A percentile compares a stretch with the other conserved stretches of the same genome.
Evolutionary conservation across 2,329 filamentous ascomycete genomes (phyloP).

Genomic region (Parafenestella ontariensis): DNA sequence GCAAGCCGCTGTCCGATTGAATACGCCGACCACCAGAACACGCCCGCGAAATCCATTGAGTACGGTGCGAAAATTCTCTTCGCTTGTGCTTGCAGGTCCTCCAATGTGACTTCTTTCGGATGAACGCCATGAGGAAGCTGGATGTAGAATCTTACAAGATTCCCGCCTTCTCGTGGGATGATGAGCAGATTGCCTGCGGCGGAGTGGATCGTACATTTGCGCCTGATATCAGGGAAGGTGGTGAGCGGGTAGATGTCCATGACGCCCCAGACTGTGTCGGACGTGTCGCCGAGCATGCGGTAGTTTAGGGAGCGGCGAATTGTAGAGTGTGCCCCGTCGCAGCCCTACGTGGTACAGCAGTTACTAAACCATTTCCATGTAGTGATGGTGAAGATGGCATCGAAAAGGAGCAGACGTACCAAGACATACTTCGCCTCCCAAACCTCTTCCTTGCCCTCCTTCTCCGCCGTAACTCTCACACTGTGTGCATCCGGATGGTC

Average conservation of each 20-base stretch:
- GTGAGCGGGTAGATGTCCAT: slow-evolving; percentile 61
- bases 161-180: slow-evolving; percentile 62
- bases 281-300: slow-evolving; percentile 66
- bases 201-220: slow-evolving; percentile 58
- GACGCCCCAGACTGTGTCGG: slow-evolving; percentile 65
- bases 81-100: slow-evolving; percentile 62
- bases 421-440: slow-evolving; percentile 50
- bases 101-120: slow-evolving; percentile 60
- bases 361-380: neutral
- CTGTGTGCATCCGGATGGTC: slow-evolving; percentile 40
- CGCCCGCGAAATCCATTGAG: slow-evolving; percentile 61
- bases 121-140: slow-evolving; percentile 61
- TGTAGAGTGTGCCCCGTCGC: slow-evolving; percentile 61
- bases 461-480: slow-evolving; percentile 43
- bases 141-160: slow-evolving; percentile 68
- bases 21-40: slow-evolving; percentile 76
- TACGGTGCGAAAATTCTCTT: slow-evolving; percentile 63
- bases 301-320: slow-evolving; percentile 60
- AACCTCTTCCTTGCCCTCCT: slow-evolving; percentile 34
- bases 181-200: slow-evolving; percentile 56
- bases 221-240: slow-evolving; percentile 59
- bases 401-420: slow-evolving; percentile 23
- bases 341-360: slow-evolving; percentile 43
- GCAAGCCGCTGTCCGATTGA: slow-evolving; percentile 75
- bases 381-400: slow-evolving; percentile 33